A percentile compares a stretch with the other conserved stretches of the same genome.
These are phyloP conservation scores for Cenchrus fungigraminus DNA, from an alignment of 176 grass and related monocot genomes.

Conservation along the genomic window DNA sequence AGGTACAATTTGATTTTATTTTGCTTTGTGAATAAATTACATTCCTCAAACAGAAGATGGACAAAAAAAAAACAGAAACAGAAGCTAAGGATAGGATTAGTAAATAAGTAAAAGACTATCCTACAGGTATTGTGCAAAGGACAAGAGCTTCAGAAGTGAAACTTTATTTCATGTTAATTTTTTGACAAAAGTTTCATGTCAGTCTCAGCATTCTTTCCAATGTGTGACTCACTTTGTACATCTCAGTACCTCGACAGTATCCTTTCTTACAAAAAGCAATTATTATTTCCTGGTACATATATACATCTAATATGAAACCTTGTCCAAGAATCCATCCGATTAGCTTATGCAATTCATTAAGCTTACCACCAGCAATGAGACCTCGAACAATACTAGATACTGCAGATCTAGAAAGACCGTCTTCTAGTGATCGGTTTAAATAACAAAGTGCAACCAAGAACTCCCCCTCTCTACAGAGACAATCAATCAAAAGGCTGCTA, in stretches of 20 bases:
- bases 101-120: constrained; percentile 14
- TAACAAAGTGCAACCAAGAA: constrained; percentile 63
- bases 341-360: constrained; percentile 56
- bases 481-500: constrained; percentile 62
- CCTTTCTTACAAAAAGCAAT: constrained; percentile 73
- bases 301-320: constrained; percentile 64
- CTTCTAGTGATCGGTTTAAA: constrained; percentile 59
- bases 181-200: constrained; percentile 47
- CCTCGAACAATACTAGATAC: constrained; percentile 55
- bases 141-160: constrained; percentile 27
- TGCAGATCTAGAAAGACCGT: constrained; percentile 49
- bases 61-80: background rate
- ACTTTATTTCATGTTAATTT: constrained; percentile 26
- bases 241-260: constrained; percentile 66
- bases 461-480: constrained; percentile 65
- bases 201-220: constrained; percentile 73
- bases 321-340: constrained; percentile 61
- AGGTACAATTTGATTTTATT: too few relatives aligned
- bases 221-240: constrained; percentile 67
- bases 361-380: constrained; percentile 60
- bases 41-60: background rate
- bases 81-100: background rate
- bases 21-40: background rate
- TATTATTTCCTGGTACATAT: constrained; percentile 60
- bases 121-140: background rate